Conservation (phyloP, 2,329 filamentous ascomycete genomes). For the Lasiodiplodia gonubiensis region DNA sequence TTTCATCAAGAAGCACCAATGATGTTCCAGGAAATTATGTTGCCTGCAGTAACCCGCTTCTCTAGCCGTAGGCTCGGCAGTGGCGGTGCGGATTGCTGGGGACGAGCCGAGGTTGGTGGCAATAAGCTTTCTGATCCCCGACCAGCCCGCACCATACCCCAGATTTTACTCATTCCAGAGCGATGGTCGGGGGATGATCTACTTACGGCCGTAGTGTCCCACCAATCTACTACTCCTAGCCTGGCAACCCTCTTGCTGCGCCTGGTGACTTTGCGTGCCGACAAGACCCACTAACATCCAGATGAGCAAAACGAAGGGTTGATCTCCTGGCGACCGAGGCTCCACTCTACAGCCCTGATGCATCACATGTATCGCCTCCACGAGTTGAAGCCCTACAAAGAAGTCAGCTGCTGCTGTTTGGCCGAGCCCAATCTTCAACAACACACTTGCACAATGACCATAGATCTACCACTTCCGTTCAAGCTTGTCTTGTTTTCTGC, state of each 20-base stretch:
- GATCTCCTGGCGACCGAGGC: conserved; percentile 21
- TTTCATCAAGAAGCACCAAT: neutral
- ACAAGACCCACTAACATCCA: conserved; percentile 15
- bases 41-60: conserved; percentile 4
- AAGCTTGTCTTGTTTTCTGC: conserved; percentile 16
- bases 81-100: conserved; percentile 25
- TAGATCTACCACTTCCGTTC: conserved; percentile 22
- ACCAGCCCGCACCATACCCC: conserved; percentile 25
- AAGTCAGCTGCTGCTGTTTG: neutral
- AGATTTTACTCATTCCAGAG: conserved; percentile 1
- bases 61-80: neutral
- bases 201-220: conserved; percentile 16
- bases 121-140: conserved; percentile 26
- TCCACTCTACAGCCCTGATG: conserved; percentile 1
- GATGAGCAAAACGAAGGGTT: conserved; percentile 1
- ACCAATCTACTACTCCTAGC: neutral
- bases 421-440: neutral
- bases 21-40: neutral
- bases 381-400: neutral
- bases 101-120: conserved; percentile 21
- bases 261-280: neutral
- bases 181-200: neutral
- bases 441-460: conserved; percentile 17
- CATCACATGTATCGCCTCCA: conserved; percentile 17
- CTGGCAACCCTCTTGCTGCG: neutral